A percentile compares a stretch with the other conserved stretches of the same genome.
phyloP scores from a whole-genome alignment of 768 basidiomycete species.

The Lanmaoa rubissima region DNA sequence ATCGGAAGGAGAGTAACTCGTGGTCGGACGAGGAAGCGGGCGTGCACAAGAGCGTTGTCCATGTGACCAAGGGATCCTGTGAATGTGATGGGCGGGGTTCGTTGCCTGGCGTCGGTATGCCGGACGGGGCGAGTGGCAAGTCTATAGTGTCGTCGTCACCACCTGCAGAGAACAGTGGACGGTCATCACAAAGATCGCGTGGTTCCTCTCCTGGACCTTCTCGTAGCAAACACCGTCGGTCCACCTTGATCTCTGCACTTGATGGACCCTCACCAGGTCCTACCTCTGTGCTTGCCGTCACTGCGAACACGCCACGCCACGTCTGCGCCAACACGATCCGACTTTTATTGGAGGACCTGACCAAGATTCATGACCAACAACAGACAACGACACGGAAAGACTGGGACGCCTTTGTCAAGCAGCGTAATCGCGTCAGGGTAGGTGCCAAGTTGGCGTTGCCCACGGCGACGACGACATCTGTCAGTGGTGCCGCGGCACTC shows the following conservation, averaged over 20 bases:
- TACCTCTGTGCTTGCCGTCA: slow-evolving; percentile 59
- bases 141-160: slow-evolving; percentile 14
- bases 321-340: slow-evolving; percentile 75
- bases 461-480: slow-evolving; percentile 19
- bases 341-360: slow-evolving; percentile 70
- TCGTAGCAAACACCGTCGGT: slow-evolving; percentile 43
- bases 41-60: slow-evolving; percentile 30
- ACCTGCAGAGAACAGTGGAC: slow-evolving; percentile 17
- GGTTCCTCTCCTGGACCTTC: slow-evolving; percentile 50
- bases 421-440: slow-evolving; percentile 50
- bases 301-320: slow-evolving; percentile 64
- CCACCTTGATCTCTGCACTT: slow-evolving; percentile 37
- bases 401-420: slow-evolving; percentile 87
- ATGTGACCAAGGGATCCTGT: slow-evolving; percentile 42
- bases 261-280: slow-evolving; percentile 20
- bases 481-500: slow-evolving; percentile 57
- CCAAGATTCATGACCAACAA: slow-evolving; percentile 76
- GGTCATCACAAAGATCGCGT: slow-evolving; percentile 33
- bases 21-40: slow-evolving; percentile 69
- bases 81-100: slow-evolving; percentile 37
- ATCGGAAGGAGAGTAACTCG: slow-evolving; percentile 73
- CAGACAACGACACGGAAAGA: slow-evolving; percentile 68
- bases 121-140: slow-evolving; percentile 11
- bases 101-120: not conserved
- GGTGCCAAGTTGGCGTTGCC: slow-evolving; percentile 22